Conservation (phyloP, 2,329 filamentous ascomycete species). For the Orbilia blumenaviensis region DNA sequence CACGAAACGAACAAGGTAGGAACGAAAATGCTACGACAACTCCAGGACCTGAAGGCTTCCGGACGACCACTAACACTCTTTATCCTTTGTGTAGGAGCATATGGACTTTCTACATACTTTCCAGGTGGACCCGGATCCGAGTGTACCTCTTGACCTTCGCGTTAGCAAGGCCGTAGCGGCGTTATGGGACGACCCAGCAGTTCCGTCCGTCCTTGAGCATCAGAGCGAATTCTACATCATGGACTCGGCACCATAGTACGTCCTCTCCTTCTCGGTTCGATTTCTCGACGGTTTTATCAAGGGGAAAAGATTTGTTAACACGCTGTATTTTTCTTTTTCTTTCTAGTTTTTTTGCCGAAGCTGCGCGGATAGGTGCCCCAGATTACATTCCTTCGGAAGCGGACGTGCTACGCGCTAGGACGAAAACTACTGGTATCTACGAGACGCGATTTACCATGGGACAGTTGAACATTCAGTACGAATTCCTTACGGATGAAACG, state of each 20-base stretch:
- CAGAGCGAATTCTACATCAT: slow-evolving; percentile 99
- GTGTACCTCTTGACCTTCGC: slow-evolving; percentile 80
- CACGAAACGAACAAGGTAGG: slow-evolving; percentile 57
- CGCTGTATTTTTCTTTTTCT: slow-evolving; percentile 53
- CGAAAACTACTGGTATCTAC: slow-evolving; percentile 98
- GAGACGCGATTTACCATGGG: slow-evolving; percentile 99
- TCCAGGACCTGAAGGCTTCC: not conserved
- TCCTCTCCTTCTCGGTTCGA: slow-evolving; percentile 25
- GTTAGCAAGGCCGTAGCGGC: slow-evolving; percentile 84
- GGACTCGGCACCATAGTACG: slow-evolving; percentile 98
- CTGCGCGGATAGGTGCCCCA: slow-evolving; percentile 79
- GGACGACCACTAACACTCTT: not conserved
- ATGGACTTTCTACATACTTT: slow-evolving; percentile 86
- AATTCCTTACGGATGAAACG: not conserved
- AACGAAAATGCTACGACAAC: slow-evolving; percentile 57
- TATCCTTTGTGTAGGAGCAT: slow-evolving; percentile 72
- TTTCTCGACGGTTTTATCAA: slow-evolving; percentile 24
- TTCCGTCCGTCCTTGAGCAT: slow-evolving; percentile 84
- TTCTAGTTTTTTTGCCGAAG: slow-evolving; percentile 92
- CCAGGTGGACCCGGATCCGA: slow-evolving; percentile 87
- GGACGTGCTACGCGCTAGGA: slow-evolving; percentile 92
- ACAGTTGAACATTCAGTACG: slow-evolving; percentile 95
- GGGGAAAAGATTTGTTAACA: slow-evolving; percentile 57
- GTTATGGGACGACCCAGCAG: slow-evolving; percentile 88
- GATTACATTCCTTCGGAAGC: slow-evolving; percentile 94